These are phyloP conservation scores for Fusarium tricinctum DNA, from an alignment of 2,329 filamentous ascomycete genomes.

Conservation along the genomic window DNA sequence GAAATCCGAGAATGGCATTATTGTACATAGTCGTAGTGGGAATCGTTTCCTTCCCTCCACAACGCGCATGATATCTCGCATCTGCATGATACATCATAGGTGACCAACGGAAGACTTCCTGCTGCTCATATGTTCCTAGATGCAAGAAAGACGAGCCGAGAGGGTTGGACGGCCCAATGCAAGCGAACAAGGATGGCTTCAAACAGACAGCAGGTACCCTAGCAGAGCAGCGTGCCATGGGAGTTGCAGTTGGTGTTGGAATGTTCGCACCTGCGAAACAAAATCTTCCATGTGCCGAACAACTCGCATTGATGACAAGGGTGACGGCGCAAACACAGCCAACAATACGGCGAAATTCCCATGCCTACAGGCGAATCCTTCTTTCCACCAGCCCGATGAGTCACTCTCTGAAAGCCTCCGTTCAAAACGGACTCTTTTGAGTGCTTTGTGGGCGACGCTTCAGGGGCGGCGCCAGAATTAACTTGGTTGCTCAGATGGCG, in stretches of 20 bases:
- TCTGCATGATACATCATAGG: constrained; percentile 35
- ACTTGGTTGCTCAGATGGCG: constrained; percentile 38
- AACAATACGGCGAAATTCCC: constrained; percentile 27
- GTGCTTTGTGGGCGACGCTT: constrained; percentile 39
- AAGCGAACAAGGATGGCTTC: constrained; percentile 40
- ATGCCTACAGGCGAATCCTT: constrained; percentile 26
- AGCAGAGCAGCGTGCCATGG: constrained; percentile 39
- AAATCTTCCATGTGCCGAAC: constrained; percentile 46
- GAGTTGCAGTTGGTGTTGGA: constrained; percentile 37
- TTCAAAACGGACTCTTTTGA: constrained; percentile 33
- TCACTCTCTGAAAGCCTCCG: constrained; percentile 37
- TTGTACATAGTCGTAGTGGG: constrained; percentile 6
- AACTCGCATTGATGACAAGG: constrained; percentile 39
- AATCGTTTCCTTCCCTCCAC: constrained; percentile 18
- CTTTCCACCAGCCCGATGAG: constrained; percentile 43
- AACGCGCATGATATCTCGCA: constrained; percentile 33
- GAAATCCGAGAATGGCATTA: constrained; percentile 15
- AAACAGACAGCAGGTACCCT: constrained; percentile 10
- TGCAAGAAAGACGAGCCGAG: constrained; percentile 44
- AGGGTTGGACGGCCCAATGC: constrained; percentile 28
- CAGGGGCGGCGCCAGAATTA: constrained; percentile 32
- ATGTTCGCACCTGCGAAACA: constrained; percentile 29
- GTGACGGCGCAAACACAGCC: constrained; percentile 29
- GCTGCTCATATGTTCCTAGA: constrained; percentile 38
- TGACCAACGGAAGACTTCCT: constrained; percentile 30